Base-by-base conservation (phyloP, 768 basidiomycete species). In the Tricholoma matsutake region DNA sequence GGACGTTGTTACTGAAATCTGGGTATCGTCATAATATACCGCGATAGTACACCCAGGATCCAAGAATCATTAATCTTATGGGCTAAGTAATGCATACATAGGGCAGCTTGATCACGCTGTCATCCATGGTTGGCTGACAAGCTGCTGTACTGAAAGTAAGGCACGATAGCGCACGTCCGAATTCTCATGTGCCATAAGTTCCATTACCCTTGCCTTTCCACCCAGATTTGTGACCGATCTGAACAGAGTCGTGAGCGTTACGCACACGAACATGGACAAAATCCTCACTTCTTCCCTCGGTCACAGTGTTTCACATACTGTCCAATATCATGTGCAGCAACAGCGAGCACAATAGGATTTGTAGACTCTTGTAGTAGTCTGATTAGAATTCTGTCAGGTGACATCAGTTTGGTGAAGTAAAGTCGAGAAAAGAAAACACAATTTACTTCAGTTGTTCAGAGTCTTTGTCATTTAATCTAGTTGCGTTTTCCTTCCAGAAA, bases 401-500 rank as follows among this genome's bases (percentile, higher is more conserved):
- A n/a, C 51, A 7, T 53, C 18, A 53, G 31, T 31, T 51, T n/a
- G 29, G 4, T 10, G 3, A 3, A 18, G 18, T n/a, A 31, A 32
- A 3, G n/a, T 52, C 20, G 25, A 49, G 28, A 9, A 2, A 18
- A 14, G 41, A 3, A 18, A 14, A 45, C 14, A 31, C 63, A 57
- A 64, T 78, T 53, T 62, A 95, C 96, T 90, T 95, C 61, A 98
- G 81, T 61, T 92, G 89, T 67, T 89, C 86, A 64, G 88, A 82
- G 68, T 94, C 89, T 57, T 84, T 86, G 63, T 98, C 95, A 64
- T 94, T 92, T 45, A 98, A 75, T 70, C 86, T 93, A 6, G 79
- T 76, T 4, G 91, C 95, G 69, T 98, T 98, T 78, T 96, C 94
- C 69, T 91, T 92, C 97, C 97, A 99, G 78, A 99, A 99, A 35